Evolutionary conservation across 2,329 filamentous ascomycete species (phyloP).

Genomic region (Penicillium sclerotiorum): DNA sequence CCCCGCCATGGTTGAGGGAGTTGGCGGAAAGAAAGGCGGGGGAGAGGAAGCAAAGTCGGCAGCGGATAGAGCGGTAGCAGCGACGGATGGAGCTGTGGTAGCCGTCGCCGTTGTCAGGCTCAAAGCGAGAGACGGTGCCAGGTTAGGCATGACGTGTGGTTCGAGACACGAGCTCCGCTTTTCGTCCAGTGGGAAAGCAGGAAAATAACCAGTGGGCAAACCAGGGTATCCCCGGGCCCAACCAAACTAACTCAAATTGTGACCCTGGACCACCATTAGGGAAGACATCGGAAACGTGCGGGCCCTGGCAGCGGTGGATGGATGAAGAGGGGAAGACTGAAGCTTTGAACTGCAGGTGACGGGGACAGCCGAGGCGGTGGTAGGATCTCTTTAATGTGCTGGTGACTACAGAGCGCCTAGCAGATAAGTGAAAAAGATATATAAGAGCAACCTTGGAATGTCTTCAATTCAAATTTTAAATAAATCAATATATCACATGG

Average conservation of each 20-base stretch:
- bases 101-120: conserved; percentile 22
- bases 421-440: no score
- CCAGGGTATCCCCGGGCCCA: not conserved
- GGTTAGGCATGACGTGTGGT: conserved; percentile 10
- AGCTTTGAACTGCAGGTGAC: not conserved
- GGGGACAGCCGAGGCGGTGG: conserved; percentile 15
- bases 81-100: conserved; percentile 15
- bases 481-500: no score
- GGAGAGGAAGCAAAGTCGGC: conserved; percentile 22
- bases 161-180: conserved; percentile 17
- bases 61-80: conserved; percentile 20
- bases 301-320: conserved; percentile 20
- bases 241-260: conserved; percentile 11
- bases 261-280: conserved; percentile 5
- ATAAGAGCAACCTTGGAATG: no score
- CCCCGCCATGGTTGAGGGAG: conserved; percentile 44
- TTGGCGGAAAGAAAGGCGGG: conserved; percentile 33
- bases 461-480: no score
- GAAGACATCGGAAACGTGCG: conserved; percentile 24
- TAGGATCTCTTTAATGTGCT: no score
- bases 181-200: conserved; percentile 5
- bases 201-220: not conserved
- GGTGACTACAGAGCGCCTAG: no score
- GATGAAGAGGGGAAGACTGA: conserved; percentile 10
- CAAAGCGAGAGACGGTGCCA: conserved; percentile 24